phyloP scores from a whole-genome alignment of 1,284 basidiomycete species.

The Irpex lacteus region DNA sequence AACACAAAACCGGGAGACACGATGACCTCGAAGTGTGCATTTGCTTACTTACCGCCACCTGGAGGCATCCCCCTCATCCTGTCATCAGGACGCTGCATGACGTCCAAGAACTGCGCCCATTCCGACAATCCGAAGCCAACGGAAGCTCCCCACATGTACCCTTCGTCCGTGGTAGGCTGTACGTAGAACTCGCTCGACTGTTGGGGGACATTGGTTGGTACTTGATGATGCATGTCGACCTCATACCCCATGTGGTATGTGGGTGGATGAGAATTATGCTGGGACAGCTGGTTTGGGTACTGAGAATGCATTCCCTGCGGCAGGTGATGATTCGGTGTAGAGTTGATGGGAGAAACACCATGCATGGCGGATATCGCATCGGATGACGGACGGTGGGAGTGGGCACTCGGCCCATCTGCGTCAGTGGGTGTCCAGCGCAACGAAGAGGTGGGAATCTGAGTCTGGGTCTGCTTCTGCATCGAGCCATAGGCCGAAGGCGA shows the following conservation, averaged over 20 bases:
- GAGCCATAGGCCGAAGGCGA: background rate
- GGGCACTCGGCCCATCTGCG: slow-evolving; percentile 1
- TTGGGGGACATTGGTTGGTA: slow-evolving; percentile 7
- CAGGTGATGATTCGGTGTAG: slow-evolving; percentile 1
- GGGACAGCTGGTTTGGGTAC: slow-evolving; percentile 1
- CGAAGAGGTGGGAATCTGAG: slow-evolving; percentile 24
- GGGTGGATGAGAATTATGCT: slow-evolving; percentile 7
- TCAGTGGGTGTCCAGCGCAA: slow-evolving; percentile 21
- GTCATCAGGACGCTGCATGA: slow-evolving; percentile 37
- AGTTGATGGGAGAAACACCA: background rate
- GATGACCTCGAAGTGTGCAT: background rate
- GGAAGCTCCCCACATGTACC: slow-evolving; percentile 38
- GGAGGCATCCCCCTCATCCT: background rate
- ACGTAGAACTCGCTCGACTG: slow-evolving; percentile 19
- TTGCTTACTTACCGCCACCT: background rate
- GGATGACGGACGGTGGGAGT: slow-evolving; percentile 8
- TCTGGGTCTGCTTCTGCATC: slow-evolving; percentile 14
- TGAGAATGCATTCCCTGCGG: slow-evolving; percentile 12
- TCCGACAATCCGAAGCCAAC: slow-evolving; percentile 38
- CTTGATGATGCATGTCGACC: slow-evolving; percentile 7
- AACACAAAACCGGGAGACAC: background rate
- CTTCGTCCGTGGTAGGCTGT: slow-evolving; percentile 31
- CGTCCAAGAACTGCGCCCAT: slow-evolving; percentile 45
- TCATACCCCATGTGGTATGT: slow-evolving; percentile 8
- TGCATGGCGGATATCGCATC: background rate